Evolutionary conservation across 139 green algal species (phyloP).

Genomic region (Tetratostichococcus sp.): DNA sequence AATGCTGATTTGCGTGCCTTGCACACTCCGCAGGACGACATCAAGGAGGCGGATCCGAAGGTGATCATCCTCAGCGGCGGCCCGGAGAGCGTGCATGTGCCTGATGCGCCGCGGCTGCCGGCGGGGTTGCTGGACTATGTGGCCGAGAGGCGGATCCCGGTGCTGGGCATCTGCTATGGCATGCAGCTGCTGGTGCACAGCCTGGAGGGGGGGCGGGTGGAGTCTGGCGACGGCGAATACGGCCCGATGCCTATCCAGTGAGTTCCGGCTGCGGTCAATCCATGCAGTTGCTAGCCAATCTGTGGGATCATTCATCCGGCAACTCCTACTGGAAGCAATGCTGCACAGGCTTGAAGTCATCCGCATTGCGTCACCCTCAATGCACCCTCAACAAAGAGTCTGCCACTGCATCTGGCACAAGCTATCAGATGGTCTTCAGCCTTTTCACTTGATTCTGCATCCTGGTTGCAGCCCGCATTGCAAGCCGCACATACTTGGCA

Average conservation of each 20-base stretch:
- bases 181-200: conserved; percentile 45
- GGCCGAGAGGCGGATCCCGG: conserved; percentile 54
- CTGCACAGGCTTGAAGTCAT: too few relatives aligned
- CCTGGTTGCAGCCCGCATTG: too few relatives aligned
- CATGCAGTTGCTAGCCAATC: too few relatives aligned
- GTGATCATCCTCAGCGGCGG: conserved; percentile 93
- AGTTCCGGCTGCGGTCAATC: too few relatives aligned
- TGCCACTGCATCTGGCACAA: too few relatives aligned
- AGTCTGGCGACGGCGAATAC: conserved; percentile 83
- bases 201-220: neutral
- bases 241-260: conserved; percentile 85
- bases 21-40: conserved; percentile 61
- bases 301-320: too few relatives aligned
- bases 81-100: conserved; percentile 92
- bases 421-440: too few relatives aligned
- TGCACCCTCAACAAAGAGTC: too few relatives aligned
- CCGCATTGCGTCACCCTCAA: too few relatives aligned
- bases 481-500: too few relatives aligned
- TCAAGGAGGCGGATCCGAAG: conserved; percentile 66
- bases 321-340: too few relatives aligned
- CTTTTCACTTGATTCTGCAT: too few relatives aligned
- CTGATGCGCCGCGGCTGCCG: conserved; percentile 80
- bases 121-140: conserved; percentile 80
- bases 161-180: conserved; percentile 98
- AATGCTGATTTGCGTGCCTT: neutral